phyloP scores from a whole-genome alignment of 441 rosid genomes.

The Aquilaria agallochum region DNA sequence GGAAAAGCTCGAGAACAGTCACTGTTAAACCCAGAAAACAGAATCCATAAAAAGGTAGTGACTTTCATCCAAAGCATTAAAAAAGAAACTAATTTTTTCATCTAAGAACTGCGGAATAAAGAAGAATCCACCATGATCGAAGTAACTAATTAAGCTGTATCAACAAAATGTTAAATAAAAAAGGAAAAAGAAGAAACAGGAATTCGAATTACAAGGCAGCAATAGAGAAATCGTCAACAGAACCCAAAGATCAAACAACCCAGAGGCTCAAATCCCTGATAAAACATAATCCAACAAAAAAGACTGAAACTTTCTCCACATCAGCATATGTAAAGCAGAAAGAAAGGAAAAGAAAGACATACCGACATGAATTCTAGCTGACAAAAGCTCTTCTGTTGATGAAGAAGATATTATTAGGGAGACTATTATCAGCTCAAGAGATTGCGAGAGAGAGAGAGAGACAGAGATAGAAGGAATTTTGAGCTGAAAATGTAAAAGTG shows the following conservation, averaged over 20 bases:
- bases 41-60: too few relatives aligned
- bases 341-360: constrained; percentile 7
- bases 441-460: constrained; percentile 13
- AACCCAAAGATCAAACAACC: constrained; percentile 10
- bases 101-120: too few relatives aligned
- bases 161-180: too few relatives aligned
- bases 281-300: constrained; percentile 13
- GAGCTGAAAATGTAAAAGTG: constrained; percentile 12
- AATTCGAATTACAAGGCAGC: too few relatives aligned
- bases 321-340: background rate
- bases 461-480: background rate
- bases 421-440: constrained; percentile 15
- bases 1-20: too few relatives aligned
- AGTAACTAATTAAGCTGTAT: too few relatives aligned
- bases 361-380: constrained; percentile 23
- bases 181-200: too few relatives aligned
- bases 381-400: constrained; percentile 15
- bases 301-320: constrained; percentile 9
- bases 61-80: too few relatives aligned
- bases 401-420: constrained; percentile 15
- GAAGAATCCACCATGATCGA: too few relatives aligned
- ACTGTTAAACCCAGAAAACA: too few relatives aligned
- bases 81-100: too few relatives aligned
- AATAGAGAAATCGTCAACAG: background rate
- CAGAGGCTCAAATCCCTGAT: constrained; percentile 13